Conservation (phyloP, 2,329 filamentous ascomycete species). For the Colletotrichum phormii region DNA sequence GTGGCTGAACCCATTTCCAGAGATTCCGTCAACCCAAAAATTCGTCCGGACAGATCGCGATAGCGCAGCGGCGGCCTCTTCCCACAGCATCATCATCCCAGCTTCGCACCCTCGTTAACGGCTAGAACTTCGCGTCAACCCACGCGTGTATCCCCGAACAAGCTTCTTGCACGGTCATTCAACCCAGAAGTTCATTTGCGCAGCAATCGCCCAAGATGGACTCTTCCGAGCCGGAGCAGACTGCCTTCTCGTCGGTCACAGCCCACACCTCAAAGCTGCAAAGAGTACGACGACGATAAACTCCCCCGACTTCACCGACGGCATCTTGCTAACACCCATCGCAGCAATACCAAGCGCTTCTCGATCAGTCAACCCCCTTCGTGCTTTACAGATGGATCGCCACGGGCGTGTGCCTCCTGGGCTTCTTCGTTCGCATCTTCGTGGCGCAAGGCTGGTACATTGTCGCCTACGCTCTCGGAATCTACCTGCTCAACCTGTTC, state of each 20-base stretch:
- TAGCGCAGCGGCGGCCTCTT: conserved; percentile 16
- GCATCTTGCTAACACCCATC: conserved; percentile 38
- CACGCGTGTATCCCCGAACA: not conserved
- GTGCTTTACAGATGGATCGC: conserved; percentile 90
- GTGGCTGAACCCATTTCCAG: conserved; percentile 37
- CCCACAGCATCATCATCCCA: conserved; percentile 1
- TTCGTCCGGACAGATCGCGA: conserved; percentile 37
- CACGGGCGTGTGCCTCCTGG: conserved; percentile 78
- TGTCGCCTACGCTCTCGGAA: conserved; percentile 96
- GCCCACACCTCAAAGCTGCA: conserved; percentile 83
- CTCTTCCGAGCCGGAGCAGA: conserved; percentile 86
- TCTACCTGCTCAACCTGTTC: conserved; percentile 99
- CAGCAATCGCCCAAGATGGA: conserved; percentile 71
- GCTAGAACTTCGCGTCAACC: conserved; percentile 2
- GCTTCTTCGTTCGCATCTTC: conserved; percentile 92
- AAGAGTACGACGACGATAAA: conserved; percentile 65
- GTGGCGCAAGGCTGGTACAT: conserved; percentile 99
- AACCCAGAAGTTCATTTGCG: not conserved
- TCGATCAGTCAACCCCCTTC: conserved; percentile 93
- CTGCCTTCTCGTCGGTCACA: conserved; percentile 90
- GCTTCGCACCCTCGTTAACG: not conserved
- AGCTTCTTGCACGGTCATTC: not conserved
- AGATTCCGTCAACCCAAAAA: conserved; percentile 31
- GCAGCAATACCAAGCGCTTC: conserved; percentile 92
- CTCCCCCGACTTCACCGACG: not conserved